Evolutionary conservation across 176 grass and related monocot species (phyloP).

Genomic region (Pharus latifolius): DNA sequence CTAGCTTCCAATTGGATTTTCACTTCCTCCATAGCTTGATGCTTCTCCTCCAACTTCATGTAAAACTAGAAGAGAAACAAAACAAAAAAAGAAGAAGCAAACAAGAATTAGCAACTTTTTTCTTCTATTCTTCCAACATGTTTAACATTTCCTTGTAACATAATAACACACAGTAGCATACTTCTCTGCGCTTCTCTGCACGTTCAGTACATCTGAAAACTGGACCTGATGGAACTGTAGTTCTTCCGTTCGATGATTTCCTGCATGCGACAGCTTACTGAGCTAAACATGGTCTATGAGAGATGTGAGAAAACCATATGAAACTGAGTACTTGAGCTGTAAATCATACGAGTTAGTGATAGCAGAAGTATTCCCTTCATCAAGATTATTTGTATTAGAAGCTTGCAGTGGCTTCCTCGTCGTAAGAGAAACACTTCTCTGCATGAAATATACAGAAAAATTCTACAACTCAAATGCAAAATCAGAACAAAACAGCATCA

Average conservation of each 20-base stretch:
- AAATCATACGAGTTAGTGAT: constrained; percentile 13
- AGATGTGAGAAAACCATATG: not conserved
- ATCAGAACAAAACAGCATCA: too few relatives aligned
- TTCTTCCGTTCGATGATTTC: constrained; percentile 40
- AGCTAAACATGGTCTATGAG: not conserved
- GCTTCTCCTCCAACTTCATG: constrained; percentile 90
- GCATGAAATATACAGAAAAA: not conserved
- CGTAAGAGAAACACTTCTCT: constrained; percentile 27
- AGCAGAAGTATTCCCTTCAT: constrained; percentile 9
- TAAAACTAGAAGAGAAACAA: constrained; percentile 52
- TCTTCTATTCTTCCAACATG: not conserved
- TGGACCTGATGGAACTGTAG: constrained; percentile 57
- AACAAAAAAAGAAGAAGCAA: not conserved
- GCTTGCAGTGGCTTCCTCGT: constrained; percentile 32
- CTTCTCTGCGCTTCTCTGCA: constrained; percentile 88
- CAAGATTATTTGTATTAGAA: constrained; percentile 14
- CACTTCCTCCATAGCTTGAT: constrained; percentile 77
- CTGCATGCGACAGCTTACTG: not conserved
- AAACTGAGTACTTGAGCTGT: not conserved
- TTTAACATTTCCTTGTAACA: not conserved
- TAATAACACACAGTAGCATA: constrained; percentile 15
- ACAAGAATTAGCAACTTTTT: too few relatives aligned
- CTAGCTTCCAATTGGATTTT: constrained; percentile 67
- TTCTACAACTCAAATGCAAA: not conserved
- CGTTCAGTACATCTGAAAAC: constrained; percentile 73